Conservation (phyloP, 2,329 filamentous ascomycete species). For the Bimuria novae-zelandiae region DNA sequence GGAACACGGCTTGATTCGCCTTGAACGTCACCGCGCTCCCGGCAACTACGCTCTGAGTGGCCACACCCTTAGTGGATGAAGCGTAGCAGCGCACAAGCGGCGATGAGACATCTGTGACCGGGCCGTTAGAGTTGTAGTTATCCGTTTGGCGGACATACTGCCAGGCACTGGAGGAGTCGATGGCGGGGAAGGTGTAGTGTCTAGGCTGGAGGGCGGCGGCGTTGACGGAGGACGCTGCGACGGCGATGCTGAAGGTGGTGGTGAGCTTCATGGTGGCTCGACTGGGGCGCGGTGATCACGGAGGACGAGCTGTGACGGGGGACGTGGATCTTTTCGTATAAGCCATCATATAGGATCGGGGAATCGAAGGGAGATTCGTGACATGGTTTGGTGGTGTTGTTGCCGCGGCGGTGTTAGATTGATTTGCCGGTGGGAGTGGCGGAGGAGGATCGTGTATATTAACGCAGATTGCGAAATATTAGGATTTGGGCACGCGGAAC, state of each 20-base stretch:
- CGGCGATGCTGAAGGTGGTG: slow-evolving; percentile 22
- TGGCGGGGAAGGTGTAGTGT: slow-evolving; percentile 35
- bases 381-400: too few relatives aligned
- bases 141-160: slow-evolving; percentile 38
- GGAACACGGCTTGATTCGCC: slow-evolving; percentile 35
- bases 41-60: slow-evolving; percentile 31
- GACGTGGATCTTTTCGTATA: too few relatives aligned
- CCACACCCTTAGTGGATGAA: slow-evolving; percentile 21
- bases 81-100: slow-evolving; percentile 42
- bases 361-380: too few relatives aligned
- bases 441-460: too few relatives aligned
- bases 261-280: slow-evolving; percentile 31
- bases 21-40: slow-evolving; percentile 41
- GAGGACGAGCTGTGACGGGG: too few relatives aligned
- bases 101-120: slow-evolving; percentile 36
- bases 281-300: too few relatives aligned
- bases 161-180: slow-evolving; percentile 35
- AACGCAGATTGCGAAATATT: too few relatives aligned
- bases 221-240: slow-evolving; percentile 25
- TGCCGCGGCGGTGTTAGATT: too few relatives aligned
- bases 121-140: slow-evolving; percentile 38
- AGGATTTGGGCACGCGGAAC: too few relatives aligned
- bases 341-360: too few relatives aligned
- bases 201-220: slow-evolving; percentile 32
- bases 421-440: too few relatives aligned